phyloP scores from a whole-genome alignment of 768 basidiomycete species.

The Leccinellum luteum region DNA sequence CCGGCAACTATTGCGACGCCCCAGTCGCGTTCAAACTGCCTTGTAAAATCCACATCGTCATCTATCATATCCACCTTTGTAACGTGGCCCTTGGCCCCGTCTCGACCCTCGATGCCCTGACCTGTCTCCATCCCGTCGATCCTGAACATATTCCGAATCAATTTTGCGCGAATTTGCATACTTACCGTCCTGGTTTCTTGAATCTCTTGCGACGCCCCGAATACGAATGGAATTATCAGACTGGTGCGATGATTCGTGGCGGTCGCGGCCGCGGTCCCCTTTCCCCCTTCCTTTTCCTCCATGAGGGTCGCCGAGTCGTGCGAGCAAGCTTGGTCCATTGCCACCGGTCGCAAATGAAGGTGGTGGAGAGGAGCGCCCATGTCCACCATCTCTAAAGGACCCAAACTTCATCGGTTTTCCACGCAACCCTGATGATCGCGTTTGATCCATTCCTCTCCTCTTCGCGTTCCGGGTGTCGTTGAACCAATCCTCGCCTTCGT shows the following conservation, averaged over 20 bases:
- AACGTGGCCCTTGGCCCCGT: conserved; percentile 40
- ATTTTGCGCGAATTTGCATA: conserved; percentile 8
- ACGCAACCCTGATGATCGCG: conserved; percentile 7
- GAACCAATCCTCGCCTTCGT: conserved; percentile 72
- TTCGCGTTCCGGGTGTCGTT: conserved; percentile 33
- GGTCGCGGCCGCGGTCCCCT: conserved; percentile 6
- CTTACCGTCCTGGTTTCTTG: conserved; percentile 12
- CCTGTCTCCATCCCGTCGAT: conserved; percentile 23
- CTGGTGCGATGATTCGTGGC: conserved; percentile 2
- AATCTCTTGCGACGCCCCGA: conserved; percentile 30
- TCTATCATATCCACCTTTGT: conserved; percentile 44
- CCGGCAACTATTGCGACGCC: not conserved
- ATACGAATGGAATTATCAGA: conserved; percentile 21
- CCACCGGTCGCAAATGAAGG: conserved; percentile 19
- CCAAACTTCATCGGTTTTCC: conserved; percentile 39
- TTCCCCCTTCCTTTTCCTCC: conserved; percentile 6
- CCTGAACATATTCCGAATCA: conserved; percentile 16
- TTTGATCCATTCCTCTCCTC: conserved; percentile 24
- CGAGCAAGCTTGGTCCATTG: conserved; percentile 32
- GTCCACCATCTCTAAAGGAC: conserved; percentile 29
- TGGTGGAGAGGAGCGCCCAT: conserved; percentile 19
- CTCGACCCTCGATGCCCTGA: conserved; percentile 19
- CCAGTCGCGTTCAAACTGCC: not conserved
- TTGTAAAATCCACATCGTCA: conserved; percentile 47
- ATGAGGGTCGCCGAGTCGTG: conserved; percentile 26